These are phyloP conservation scores for Nicotiana tabacum DNA, from an alignment of 257 asterid genomes.

Conservation along the genomic window DNA sequence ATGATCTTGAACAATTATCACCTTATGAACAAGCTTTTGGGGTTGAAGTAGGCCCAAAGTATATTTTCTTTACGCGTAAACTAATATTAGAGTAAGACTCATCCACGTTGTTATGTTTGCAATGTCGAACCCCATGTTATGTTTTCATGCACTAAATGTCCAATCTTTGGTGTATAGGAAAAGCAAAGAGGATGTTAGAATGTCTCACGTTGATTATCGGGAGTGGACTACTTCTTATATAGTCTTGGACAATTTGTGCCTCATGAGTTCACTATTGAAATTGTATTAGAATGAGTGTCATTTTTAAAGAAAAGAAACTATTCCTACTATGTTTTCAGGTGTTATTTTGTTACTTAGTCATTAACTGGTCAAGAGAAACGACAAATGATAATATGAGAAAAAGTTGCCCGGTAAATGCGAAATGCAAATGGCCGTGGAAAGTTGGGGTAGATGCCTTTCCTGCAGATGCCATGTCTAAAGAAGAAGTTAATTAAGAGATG, in stretches of 20 bases:
- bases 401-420: background rate
- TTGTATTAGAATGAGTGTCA: background rate
- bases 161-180: background rate
- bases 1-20: background rate
- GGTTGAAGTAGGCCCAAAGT: background rate
- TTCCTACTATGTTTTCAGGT: background rate
- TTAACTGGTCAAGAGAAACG: background rate
- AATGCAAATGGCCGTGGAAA: constrained; percentile 1
- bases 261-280: background rate
- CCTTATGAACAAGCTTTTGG: background rate
- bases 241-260: background rate
- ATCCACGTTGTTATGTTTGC: background rate
- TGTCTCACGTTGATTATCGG: background rate
- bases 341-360: background rate
- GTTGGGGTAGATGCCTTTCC: background rate
- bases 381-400: background rate
- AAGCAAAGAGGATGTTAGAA: background rate
- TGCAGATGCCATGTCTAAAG: background rate
- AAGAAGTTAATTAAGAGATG: background rate
- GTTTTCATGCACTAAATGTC: background rate
- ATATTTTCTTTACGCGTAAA: background rate
- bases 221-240: background rate
- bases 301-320: background rate
- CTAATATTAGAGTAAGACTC: background rate
- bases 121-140: background rate